These are phyloP conservation scores for Sordariomycetes sp. DNA, from an alignment of 2,329 filamentous ascomycete genomes.

Conservation along the genomic window DNA sequence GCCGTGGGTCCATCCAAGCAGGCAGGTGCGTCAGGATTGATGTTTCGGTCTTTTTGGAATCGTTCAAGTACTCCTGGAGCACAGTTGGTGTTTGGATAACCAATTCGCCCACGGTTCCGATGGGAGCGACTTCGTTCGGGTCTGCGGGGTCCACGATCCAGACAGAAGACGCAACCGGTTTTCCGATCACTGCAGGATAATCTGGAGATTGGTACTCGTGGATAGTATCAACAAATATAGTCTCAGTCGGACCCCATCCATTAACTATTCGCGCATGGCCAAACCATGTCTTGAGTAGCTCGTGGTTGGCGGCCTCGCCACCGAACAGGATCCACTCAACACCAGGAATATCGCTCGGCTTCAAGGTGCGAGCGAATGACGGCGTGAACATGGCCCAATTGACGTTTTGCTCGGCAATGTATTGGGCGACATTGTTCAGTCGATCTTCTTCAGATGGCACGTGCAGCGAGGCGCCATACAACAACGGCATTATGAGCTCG, in stretches of 20 bases:
- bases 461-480: neutral
- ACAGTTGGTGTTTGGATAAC: constrained; percentile 21
- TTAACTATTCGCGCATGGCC: constrained; percentile 4
- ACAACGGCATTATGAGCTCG: constrained; percentile 1
- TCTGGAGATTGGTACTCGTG: constrained; percentile 1
- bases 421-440: neutral
- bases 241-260: constrained; percentile 7
- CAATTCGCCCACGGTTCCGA: constrained; percentile 8
- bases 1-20: constrained; percentile 19
- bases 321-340: constrained; percentile 18
- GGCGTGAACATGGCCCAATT: constrained; percentile 4
- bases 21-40: constrained; percentile 1
- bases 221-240: constrained; percentile 4
- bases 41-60: constrained; percentile 14
- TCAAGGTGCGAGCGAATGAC: constrained; percentile 3
- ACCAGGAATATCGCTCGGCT: neutral
- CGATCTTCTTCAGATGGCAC: constrained; percentile 1
- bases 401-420: neutral
- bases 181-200: constrained; percentile 4
- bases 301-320: constrained; percentile 5
- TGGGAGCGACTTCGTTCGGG: constrained; percentile 4
- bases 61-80: constrained; percentile 37
- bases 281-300: constrained; percentile 6
- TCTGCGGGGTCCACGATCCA: constrained; percentile 7
- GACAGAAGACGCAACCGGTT: constrained; percentile 5